phyloP scores from a whole-genome alignment of 2,329 filamentous ascomycete genomes.

The Fusarium pseudograminearum region DNA sequence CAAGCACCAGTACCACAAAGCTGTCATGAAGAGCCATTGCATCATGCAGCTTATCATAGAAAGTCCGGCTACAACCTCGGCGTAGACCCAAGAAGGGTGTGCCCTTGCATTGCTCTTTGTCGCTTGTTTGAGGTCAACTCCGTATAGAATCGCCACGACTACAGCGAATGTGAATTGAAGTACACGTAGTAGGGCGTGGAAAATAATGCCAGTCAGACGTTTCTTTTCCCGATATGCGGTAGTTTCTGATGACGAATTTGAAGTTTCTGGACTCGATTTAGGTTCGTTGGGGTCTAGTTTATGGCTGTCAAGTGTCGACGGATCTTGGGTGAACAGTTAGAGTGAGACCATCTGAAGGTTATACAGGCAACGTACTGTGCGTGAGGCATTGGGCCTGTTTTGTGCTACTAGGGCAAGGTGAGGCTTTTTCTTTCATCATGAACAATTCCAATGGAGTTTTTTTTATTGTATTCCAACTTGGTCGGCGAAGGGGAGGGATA shows the following conservation, averaged over 20 bases:
- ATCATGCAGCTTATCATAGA: neutral
- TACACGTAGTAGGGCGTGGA: accelerated
- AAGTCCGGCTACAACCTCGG: neutral
- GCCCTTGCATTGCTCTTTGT: neutral
- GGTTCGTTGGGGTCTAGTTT: neutral
- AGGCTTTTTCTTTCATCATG: neutral
- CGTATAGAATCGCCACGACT: neutral
- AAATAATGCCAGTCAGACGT: neutral
- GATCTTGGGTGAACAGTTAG: neutral
- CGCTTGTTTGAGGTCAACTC: neutral
- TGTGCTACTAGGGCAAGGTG: neutral
- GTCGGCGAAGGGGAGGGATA: accelerated
- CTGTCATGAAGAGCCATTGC: neutral
- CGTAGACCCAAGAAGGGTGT: neutral
- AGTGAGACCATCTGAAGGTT: no score
- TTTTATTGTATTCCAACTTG: no score
- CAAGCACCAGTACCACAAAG: neutral
- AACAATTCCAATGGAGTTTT: accelerated
- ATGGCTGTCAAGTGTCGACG: neutral
- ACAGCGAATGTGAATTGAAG: neutral
- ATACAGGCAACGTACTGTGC: neutral
- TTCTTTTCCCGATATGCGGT: accelerated
- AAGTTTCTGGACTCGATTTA: accelerated
- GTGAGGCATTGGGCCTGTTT: neutral
- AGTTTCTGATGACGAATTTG: accelerated